Base-by-base conservation (phyloP, 208 protist genomes). In the Trypanosoma avium region DNA sequence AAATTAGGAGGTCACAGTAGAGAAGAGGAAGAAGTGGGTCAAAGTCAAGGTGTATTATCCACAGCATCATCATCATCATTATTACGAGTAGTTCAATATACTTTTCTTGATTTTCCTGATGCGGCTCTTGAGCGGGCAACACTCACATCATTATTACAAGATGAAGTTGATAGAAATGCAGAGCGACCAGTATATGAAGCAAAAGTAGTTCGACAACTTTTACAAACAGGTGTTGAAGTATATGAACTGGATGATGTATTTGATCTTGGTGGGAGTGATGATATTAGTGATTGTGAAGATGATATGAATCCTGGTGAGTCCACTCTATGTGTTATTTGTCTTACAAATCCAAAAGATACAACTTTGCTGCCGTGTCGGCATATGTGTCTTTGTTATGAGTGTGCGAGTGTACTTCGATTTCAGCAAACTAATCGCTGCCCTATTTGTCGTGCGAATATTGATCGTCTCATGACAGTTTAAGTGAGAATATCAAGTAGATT, bases 341-440 rank as follows among this genome's bases (percentile, higher is more conserved):
- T 98, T 13, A 77, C 73, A 6, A 94, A 94, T 22, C 58, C 49
- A 15, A 79, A 81, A 48, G 77, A 97, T 67, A 97, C 92, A 8
- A 88, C 80, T 9, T 73, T 97, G n/a, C 70, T 97, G 27, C 95
- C 95, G 8, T 98, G 95, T 68, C 79, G 95, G 0, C 93, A 97
- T 60, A 84, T 97, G 86, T 97, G 92, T 45, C 61, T 97, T 4
- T 98, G 95, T 75, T 55, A 78, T 53, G 86, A 88, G 29, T 98
- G 95, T 61, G 91, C 89, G 2, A 67, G 67, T 24, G 74, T 90
- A 42, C 73, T 97, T 54, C 71, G 80, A 13, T 61, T 94, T 19
- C 67, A 70, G 13, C 62, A 70, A 27, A 88, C 73, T 55, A 97
- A 94, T 65, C 86, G 91, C 38, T 98, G 95, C 77, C 95, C 95